Base-by-base conservation (phyloP, 345 rosid genomes). In the Eucalyptus polyanthemos region DNA sequence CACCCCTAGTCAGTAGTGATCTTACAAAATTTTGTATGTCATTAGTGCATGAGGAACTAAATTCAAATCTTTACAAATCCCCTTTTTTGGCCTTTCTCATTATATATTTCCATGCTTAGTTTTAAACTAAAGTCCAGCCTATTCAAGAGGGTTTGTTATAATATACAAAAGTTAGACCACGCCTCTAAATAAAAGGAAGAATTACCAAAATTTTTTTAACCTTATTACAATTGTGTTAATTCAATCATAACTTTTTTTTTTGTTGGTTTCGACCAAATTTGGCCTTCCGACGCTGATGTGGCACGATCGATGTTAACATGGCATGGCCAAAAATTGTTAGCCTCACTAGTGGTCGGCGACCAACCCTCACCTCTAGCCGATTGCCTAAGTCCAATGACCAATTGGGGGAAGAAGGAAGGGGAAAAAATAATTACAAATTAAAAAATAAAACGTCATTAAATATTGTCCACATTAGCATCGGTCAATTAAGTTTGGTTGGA, bases 401-500 rank as follows among this genome's bases (percentile, higher is more conserved):
- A 21, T 53, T 53, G 58, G 9, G 58, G 29, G 62, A 56, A 24
- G 62, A 56, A 56, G 62, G 62, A 56, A 56, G 62, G 24, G 29
- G 62, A 11, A 56, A 56, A 4, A 56, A 56, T 24, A 24, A 56
- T 56, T 56, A 53, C 58, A 53, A 10, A 56, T 22, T 56, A 56
- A 56, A 56, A 56, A 5, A 19, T 8, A 53, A 53, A 24, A 56
- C 24, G 1, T 56, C 29, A 24, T 56, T 56, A 22, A 56, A 56
- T 24, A 56, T 56, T 56, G 62, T 56, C 0, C 29, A 56, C 29
- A 24, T 56, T 0, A 4, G 14, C 6, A 3, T 24, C 1, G 12
- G 3, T 24, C 0, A 0, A 6, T 56, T 3, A 56, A 56, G 0
- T 24, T 24, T 24, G 29, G 62, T 24, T 22, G 6, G 0, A 24